Evolutionary conservation across 2,329 filamentous ascomycete genomes (phyloP).

Genomic region (Hypoxylon sp.): DNA sequence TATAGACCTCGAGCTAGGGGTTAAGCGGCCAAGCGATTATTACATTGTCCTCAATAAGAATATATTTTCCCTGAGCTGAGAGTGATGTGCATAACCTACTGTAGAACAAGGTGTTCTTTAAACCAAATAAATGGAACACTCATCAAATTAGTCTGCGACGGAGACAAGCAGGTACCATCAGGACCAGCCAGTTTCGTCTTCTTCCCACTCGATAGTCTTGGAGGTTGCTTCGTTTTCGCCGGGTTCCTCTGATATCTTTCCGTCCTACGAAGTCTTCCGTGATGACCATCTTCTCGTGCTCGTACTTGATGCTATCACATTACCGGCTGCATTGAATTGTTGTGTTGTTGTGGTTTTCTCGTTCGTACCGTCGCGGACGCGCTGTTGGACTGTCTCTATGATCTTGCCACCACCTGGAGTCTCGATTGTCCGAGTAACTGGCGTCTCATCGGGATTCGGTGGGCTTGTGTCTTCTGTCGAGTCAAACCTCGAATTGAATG

Average conservation of each 20-base stretch:
- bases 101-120: not conserved
- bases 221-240: conserved; percentile 8
- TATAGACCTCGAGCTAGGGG: not conserved
- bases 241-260: not conserved
- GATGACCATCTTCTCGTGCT: conserved; percentile 38
- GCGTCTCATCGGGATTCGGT: conserved; percentile 7
- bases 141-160: not conserved
- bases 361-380: conserved; percentile 21
- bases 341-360: conserved; percentile 34
- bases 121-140: not conserved
- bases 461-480: conserved; percentile 3
- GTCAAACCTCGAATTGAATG: not conserved
- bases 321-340: conserved; percentile 41
- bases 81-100: not conserved
- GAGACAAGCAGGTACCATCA: conserved; percentile 20
- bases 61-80: conserved; percentile 17
- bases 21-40: not conserved
- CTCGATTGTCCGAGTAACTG: conserved; percentile 25
- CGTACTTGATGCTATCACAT: conserved; percentile 31
- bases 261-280: conserved; percentile 9
- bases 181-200: conserved; percentile 31
- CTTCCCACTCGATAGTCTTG: not conserved
- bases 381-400: conserved; percentile 33
- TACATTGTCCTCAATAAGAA: not conserved
- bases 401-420: conserved; percentile 44